phyloP scores from a whole-genome alignment of 345 rosid species.

The Euphorbia lathyris region DNA sequence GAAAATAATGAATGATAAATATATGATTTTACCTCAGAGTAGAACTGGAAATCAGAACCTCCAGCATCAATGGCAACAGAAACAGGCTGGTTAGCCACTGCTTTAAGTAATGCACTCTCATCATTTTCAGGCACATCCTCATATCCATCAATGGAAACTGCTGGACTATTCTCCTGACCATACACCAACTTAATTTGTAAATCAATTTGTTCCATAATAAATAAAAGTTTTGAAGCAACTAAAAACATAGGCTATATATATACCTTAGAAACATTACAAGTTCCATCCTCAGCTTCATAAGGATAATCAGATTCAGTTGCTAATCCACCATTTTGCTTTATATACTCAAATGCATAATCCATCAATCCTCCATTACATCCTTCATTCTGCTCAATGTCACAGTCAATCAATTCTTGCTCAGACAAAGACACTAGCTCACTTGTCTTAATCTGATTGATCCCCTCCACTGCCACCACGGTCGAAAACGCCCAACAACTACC shows the following conservation, averaged over 20 bases:
- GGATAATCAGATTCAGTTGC: slow-evolving; percentile 59
- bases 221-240: too few species aligned
- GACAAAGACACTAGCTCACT: slow-evolving; percentile 40
- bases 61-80: slow-evolving; percentile 77
- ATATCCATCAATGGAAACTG: slow-evolving; percentile 40
- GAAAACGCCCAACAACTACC: slow-evolving; percentile 93
- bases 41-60: slow-evolving; percentile 71
- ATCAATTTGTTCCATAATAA: neutral
- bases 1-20: too few species aligned
- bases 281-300: slow-evolving; percentile 41
- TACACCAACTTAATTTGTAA: neutral
- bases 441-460: slow-evolving; percentile 39
- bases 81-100: slow-evolving; percentile 55
- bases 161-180: slow-evolving; percentile 32
- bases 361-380: slow-evolving; percentile 59
- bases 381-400: slow-evolving; percentile 38
- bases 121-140: slow-evolving; percentile 43
- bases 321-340: slow-evolving; percentile 49
- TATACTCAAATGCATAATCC: slow-evolving; percentile 62
- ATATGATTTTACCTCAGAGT: slow-evolving; percentile 60
- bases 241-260: neutral
- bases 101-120: slow-evolving; percentile 44
- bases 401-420: slow-evolving; percentile 64
- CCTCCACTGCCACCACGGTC: slow-evolving; percentile 65
- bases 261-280: slow-evolving; percentile 41